Evolutionary conservation across 257 asterid genomes (phyloP).

Genomic region (Linderniella brevidens): DNA sequence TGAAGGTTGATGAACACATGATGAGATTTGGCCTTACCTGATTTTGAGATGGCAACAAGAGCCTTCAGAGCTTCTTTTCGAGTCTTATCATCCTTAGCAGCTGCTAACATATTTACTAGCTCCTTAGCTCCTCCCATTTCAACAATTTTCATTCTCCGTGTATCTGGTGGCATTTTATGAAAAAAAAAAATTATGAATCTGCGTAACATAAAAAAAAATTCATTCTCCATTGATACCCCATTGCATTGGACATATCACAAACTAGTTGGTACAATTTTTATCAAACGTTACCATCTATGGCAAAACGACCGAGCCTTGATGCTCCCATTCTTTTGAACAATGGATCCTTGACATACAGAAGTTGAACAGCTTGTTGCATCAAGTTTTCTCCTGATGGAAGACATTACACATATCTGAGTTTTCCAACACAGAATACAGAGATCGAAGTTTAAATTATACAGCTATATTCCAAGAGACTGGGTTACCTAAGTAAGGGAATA

Average conservation of each 20-base stretch:
- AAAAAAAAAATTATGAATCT: neutral
- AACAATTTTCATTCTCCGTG: conserved; percentile 77
- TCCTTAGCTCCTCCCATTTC: conserved; percentile 75
- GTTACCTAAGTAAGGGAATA: conserved; percentile 85
- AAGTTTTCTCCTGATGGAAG: conserved; percentile 73
- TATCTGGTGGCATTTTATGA: too few relatives aligned
- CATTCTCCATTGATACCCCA: neutral
- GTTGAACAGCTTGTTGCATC: conserved; percentile 80
- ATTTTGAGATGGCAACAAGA: conserved; percentile 69
- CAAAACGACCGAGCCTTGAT: conserved; percentile 85
- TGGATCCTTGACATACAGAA: conserved; percentile 84
- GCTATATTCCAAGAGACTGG: conserved; percentile 7
- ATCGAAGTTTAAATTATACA: conserved; percentile 4
- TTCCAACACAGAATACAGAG: conserved; percentile 3
- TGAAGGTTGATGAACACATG: too few relatives aligned
- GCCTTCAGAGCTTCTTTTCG: conserved; percentile 81
- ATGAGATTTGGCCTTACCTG: conserved; percentile 34
- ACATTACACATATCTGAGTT: conserved; percentile 12
- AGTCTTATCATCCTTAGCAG: conserved; percentile 80
- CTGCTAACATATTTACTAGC: conserved; percentile 60
- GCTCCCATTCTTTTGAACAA: conserved; percentile 96
- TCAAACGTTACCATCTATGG: conserved; percentile 59
- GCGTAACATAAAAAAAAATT: neutral
- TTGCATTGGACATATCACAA: too few relatives aligned
- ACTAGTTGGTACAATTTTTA: conserved; percentile 2